A percentile compares a stretch with the other conserved stretches of the same genome.
Conservation (phyloP, 345 rosid species). For the Rhizophora apiculata region DNA sequence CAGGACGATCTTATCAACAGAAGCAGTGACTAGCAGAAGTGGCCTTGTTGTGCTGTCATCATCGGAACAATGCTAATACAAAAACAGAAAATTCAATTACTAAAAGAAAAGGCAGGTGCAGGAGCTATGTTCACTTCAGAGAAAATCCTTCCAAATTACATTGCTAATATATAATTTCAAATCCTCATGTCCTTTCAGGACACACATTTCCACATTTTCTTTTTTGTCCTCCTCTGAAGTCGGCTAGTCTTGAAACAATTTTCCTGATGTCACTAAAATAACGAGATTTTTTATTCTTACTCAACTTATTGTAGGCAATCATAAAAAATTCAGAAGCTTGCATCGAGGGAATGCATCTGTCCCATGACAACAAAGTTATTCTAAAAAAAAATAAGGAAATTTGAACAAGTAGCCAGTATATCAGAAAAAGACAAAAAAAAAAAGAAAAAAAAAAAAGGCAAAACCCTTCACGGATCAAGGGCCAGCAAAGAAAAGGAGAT, state of each 20-base stretch:
- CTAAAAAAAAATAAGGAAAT: too few species aligned
- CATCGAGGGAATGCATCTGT: too few species aligned
- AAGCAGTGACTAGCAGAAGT: constrained; percentile 75
- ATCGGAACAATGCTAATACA: constrained; percentile 66
- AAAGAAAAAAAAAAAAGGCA: too few species aligned
- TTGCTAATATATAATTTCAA: not conserved
- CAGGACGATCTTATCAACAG: constrained; percentile 76
- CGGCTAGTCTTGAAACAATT: too few species aligned
- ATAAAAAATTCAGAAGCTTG: too few species aligned
- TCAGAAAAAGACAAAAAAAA: not conserved
- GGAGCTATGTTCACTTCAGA: not conserved
- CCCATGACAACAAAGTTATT: too few species aligned
- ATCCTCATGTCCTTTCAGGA: not conserved
- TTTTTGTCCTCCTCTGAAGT: too few species aligned
- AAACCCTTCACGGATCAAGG: too few species aligned
- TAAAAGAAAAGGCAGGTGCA: constrained; percentile 4
- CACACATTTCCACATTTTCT: not conserved
- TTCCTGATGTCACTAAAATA: too few species aligned
- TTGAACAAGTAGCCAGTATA: too few species aligned
- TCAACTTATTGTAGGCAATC: too few species aligned
- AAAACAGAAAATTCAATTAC: constrained; percentile 14
- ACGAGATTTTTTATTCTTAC: too few species aligned
- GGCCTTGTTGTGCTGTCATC: constrained; percentile 82
- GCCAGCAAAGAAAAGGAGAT: not conserved
- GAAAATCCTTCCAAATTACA: not conserved